Evolutionary conservation across 345 rosid species (phyloP), one percentile per base, ranked within the genome.

Genomic region (Boechera divaricarpa): DNA sequence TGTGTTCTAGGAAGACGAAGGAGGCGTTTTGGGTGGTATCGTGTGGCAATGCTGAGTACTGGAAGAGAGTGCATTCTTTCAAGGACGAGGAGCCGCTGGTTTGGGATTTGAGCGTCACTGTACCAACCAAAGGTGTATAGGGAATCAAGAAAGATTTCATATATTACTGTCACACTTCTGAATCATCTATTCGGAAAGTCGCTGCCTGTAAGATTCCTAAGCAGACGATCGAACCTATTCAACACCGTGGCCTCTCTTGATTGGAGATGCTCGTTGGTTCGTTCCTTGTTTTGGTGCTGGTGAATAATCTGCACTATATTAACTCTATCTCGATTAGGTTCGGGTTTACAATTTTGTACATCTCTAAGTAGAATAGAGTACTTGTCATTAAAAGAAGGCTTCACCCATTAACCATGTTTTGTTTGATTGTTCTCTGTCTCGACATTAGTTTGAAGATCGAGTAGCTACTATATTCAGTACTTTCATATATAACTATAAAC

Each of bases 71-170:
- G 15, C 8, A 59, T 33, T 59, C 28, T 18, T 57, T 57, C 12
- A 32, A 24, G 29, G 24, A 57, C 24, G 63, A 16, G 44, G 63
- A 59, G 24, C 1, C 41, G 13, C 3, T 59, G 64, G 45, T 16
- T 18, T 59, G 44, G 64, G 64, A 59, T 59, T 59, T 59, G 45
- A 35, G 64, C 21, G 38, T 29, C 21, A 56, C 61, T 56, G 31
- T 56, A 5, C 21, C 38, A 6, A 31, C 36, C 38, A 56, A 56
- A 56, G 21, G 21, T 31, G 21, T 56, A 56, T 29, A 10, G 0
- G 61, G 61, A 31, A 48, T 56, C 61, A 55, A 55, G 18, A n/a
- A 29, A 55, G 60, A 55, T 13, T 55, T 5, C 10, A 29, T 29
- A 5, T 55, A 55, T 16, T 35, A 2, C 13, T 35, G 7, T 59